These are phyloP conservation scores for Aspergillus sp. DNA, from an alignment of 2,329 filamentous ascomycete species.

Conservation along the genomic window DNA sequence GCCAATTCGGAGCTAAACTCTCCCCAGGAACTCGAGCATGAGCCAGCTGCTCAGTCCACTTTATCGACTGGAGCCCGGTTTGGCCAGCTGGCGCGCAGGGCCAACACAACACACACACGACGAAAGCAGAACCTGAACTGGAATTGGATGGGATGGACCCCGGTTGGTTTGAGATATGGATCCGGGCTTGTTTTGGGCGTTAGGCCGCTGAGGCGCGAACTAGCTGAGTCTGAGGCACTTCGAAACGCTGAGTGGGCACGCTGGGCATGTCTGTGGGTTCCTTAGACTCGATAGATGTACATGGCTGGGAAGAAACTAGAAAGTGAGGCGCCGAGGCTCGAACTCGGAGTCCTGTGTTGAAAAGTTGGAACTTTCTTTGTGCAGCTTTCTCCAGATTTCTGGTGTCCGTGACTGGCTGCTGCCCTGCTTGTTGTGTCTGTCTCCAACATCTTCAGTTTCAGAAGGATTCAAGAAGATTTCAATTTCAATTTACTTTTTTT, in stretches of 20 bases:
- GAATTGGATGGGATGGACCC: not conserved
- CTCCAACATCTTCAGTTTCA: not conserved
- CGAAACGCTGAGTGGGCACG: not conserved
- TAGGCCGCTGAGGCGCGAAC: not conserved
- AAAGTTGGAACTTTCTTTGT: no score
- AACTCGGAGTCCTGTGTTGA: no score
- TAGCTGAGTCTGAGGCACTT: not conserved
- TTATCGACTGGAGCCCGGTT: not conserved
- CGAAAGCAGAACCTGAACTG: not conserved
- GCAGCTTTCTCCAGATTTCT: no score
- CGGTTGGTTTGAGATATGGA: not conserved
- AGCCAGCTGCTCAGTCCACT: not conserved
- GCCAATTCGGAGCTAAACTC: not conserved
- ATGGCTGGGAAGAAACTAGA: not conserved
- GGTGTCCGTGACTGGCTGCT: no score
- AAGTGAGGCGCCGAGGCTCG: constrained; percentile 1
- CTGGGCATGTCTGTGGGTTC: no score
- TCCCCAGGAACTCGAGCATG: not conserved
- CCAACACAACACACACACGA: not conserved
- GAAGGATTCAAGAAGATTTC: constrained; percentile 11
- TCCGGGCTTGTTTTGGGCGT: not conserved
- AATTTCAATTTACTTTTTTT: not conserved
- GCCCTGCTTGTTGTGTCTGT: not conserved
- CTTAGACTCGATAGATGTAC: no score
- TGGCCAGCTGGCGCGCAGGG: not conserved